phyloP scores from a whole-genome alignment of 2,329 filamentous ascomycete genomes.

The Stylonectria norvegica region DNA sequence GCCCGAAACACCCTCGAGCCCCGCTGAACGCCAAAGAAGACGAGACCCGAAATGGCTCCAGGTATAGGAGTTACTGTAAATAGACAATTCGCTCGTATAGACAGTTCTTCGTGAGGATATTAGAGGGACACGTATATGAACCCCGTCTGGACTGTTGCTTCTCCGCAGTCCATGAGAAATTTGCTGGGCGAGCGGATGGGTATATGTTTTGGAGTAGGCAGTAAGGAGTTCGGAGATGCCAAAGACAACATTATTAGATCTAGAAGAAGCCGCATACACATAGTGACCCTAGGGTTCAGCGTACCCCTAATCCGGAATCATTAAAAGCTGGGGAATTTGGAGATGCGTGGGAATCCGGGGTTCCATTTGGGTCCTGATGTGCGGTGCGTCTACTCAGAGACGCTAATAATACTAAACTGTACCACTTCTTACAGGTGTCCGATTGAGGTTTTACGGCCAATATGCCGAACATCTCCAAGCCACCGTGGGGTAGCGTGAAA shows the following conservation, averaged over 20 bases:
- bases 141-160: neutral
- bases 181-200: neutral
- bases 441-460: neutral
- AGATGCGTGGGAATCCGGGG: neutral
- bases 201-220: neutral
- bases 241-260: neutral
- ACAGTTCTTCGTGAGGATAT: neutral
- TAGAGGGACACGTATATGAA: neutral
- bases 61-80: neutral
- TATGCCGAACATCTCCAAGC: neutral
- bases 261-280: neutral
- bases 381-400: neutral
- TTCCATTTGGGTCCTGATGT: neutral
- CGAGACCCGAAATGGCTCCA: neutral
- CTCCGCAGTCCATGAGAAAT: neutral
- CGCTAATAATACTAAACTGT: neutral
- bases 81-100: neutral
- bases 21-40: neutral
- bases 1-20: neutral
- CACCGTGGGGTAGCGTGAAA: neutral
- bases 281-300: neutral
- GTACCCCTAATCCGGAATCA: too few species aligned
- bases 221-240: neutral
- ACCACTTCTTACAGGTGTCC: neutral
- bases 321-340: neutral